A percentile compares a stretch with the other conserved stretches of the same genome.
Evolutionary conservation across 2,329 filamentous ascomycete species (phyloP).

Genomic region (Diaporthe amygdali): DNA sequence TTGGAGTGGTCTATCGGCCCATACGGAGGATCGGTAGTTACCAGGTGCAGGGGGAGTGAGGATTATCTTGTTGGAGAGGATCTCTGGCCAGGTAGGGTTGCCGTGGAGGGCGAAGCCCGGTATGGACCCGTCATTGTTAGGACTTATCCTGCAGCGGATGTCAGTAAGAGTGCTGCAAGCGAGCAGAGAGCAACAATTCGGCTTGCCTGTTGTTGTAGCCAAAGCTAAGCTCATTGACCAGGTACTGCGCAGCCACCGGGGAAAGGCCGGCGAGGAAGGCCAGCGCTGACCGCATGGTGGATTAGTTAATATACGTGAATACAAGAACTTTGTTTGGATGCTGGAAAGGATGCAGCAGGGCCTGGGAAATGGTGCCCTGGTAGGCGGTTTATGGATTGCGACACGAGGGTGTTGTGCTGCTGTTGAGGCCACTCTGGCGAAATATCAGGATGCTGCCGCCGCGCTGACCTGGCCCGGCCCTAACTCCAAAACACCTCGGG

Average conservation of each 20-base stretch:
- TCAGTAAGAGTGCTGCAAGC: background rate
- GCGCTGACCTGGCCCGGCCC: conserved; percentile 14
- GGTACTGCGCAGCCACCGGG: conserved; percentile 64
- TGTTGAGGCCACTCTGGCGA: conserved; percentile 27
- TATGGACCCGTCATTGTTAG: conserved; percentile 56
- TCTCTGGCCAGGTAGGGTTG: conserved; percentile 59
- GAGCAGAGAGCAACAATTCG: background rate
- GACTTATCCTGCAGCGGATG: conserved; percentile 63
- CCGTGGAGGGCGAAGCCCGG: conserved; percentile 62
- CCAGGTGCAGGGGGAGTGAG: conserved; percentile 89
- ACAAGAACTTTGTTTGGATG: conserved; percentile 14
- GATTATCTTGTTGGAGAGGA: conserved; percentile 88
- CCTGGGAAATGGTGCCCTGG: background rate
- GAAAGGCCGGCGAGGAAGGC: conserved; percentile 52
- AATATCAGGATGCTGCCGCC: conserved; percentile 22
- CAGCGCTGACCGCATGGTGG: conserved; percentile 48
- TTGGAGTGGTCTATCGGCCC: conserved; percentile 70
- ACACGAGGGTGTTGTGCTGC: background rate
- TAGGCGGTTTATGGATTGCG: conserved; percentile 2
- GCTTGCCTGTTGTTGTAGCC: conserved; percentile 69
- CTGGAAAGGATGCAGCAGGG: background rate
- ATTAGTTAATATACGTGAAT: conserved; percentile 3
- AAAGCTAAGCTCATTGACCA: conserved; percentile 79
- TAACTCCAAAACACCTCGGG: conserved; percentile 22
- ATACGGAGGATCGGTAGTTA: conserved; percentile 82